Base-by-base conservation (phyloP, 2,329 filamentous ascomycete species). In the Ophiostoma himal-ulmi region DNA sequence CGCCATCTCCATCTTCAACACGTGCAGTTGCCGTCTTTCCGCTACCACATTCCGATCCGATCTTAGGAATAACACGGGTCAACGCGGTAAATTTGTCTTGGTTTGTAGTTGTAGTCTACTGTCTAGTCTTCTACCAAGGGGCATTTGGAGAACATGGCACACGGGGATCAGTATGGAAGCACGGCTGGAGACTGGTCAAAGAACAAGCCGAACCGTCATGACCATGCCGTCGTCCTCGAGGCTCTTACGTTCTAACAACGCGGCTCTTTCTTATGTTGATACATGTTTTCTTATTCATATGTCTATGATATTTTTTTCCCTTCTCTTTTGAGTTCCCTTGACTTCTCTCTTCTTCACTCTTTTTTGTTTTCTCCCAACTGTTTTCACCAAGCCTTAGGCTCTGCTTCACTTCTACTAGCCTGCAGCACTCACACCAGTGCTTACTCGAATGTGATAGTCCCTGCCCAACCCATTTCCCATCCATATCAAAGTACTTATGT, bases 61-160 rank as follows among this genome's bases (percentile, higher is more conserved):
- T 65, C 62, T 39, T 22, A 39, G 36, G 60, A 65, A 65, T 65
- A 41, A 65, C 62, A 65, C 34, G 62, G 62, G 34, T 65, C 62
- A 20, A 22, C 36, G 14, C 62, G 62, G 62, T 41, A 39, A 34
- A 22, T 10, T 54, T 22, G 13, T 60, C 26, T 60, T 60, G 14
- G n/a, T 34, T 34, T 60, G 13, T 60, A 11, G 22, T 17, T 60
- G 13, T 60, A 22, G 11, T 60, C 14, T 30, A 5, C 57, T 60
- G 22, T 60, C 13, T 64, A 34, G 39, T 44, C 20, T 52, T 36
- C 17, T 57, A 17, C 22, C 44, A 20, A 37, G 62, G 52, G 52
- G n/a, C 52, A 26, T 57, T 57, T 57, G 52, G 52, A 17, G 52
- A 57, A 57, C 52, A 57, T 17, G 44, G n/a, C 52, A 57, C 5